These are phyloP conservation scores for Brettanomyces sp. DNA, from an alignment of 805 yeast genomes.

Conservation along the genomic window DNA sequence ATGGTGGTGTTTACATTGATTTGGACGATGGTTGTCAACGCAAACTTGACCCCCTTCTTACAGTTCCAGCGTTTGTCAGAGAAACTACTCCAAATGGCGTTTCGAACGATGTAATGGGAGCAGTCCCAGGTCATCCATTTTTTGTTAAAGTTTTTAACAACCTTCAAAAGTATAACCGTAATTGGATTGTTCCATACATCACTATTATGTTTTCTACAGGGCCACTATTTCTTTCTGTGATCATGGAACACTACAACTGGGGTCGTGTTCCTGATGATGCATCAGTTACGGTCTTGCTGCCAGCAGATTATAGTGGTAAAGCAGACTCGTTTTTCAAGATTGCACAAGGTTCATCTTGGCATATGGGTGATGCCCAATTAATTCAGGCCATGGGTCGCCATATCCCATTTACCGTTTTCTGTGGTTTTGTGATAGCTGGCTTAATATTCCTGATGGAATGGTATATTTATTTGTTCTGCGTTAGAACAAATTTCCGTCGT, in stretches of 20 bases:
- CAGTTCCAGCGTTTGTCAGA: slow-evolving; percentile 78
- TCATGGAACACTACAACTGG: slow-evolving; percentile 82
- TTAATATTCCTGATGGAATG: slow-evolving; percentile 3
- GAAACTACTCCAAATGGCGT: slow-evolving; percentile 87
- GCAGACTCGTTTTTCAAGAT: slow-evolving; percentile 61
- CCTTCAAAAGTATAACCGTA: slow-evolving; percentile 52
- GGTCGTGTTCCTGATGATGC: slow-evolving; percentile 65
- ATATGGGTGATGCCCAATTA: slow-evolving; percentile 74
- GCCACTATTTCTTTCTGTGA: slow-evolving; percentile 74
- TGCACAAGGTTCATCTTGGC: slow-evolving; percentile 88
- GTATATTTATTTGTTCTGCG: slow-evolving; percentile 1
- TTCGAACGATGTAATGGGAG: slow-evolving; percentile 88
- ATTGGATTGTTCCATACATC: slow-evolving; percentile 80
- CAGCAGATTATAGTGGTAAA: slow-evolving; percentile 59
- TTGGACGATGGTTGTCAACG: slow-evolving; percentile 83
- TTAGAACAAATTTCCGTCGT: background rate
- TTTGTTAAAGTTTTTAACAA: slow-evolving; percentile 61
- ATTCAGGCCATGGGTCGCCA: slow-evolving; percentile 69
- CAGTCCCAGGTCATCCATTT: slow-evolving; percentile 81
- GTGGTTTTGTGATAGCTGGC: slow-evolving; percentile 3
- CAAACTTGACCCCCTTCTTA: slow-evolving; percentile 68
- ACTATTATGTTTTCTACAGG: slow-evolving; percentile 94
- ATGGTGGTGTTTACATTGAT: slow-evolving; percentile 87
- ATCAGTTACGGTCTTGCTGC: slow-evolving; percentile 60
- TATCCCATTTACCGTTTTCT: slow-evolving; percentile 51